Evolutionary conservation across 306 rosid species (phyloP), one percentile per base, ranked within the genome.

Genomic region (Aeschynomene evenia): DNA sequence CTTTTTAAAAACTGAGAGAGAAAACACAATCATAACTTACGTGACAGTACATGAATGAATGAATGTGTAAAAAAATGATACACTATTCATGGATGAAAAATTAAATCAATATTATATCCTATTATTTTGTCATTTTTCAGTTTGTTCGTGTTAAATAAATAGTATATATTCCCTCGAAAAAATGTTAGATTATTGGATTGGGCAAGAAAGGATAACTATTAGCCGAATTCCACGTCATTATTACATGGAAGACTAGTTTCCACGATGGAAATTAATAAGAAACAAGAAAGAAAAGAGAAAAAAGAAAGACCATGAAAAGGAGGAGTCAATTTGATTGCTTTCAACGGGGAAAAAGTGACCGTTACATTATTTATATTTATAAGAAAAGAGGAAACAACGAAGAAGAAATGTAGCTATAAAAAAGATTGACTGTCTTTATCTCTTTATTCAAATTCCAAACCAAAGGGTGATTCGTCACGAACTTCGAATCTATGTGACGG

Each of bases 401-500:
- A 26, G 49, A n/a, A 64, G 53, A 54, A 15, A 0, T 1, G 34
- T 28, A 43, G 54, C 36, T 12, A 12, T 26, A 55, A 46, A 55
- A 46, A 70, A 46, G 55, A 49, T 49, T 59, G 36, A 4, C 43
- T 23, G 14, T 63, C 76, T 43, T 52, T 62, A 61, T 76, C 42
- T 4, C 26, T 34, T 28, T 33, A 54, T 34, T 1, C 10, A 5
- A 5, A 34, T 5, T 4, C 62, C 34, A 0, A 9, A 1, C 10
- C 51, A 46, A 14, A 29, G 39, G 54, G 55, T 52, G 65, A 19
- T 63, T 5, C 12, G 11, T 29, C 71, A 36, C 50, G 19, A 29
- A 53, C 46, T 66, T 50, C 7, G 52, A 60, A 34, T 60, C 51
- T 51, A 13, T 42, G n/a, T 7, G 11, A 18, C 12, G 2, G n/a